Conservation (phyloP, 495 filamentous ascomycete species). For the Aspergillus avenaceus region DNA sequence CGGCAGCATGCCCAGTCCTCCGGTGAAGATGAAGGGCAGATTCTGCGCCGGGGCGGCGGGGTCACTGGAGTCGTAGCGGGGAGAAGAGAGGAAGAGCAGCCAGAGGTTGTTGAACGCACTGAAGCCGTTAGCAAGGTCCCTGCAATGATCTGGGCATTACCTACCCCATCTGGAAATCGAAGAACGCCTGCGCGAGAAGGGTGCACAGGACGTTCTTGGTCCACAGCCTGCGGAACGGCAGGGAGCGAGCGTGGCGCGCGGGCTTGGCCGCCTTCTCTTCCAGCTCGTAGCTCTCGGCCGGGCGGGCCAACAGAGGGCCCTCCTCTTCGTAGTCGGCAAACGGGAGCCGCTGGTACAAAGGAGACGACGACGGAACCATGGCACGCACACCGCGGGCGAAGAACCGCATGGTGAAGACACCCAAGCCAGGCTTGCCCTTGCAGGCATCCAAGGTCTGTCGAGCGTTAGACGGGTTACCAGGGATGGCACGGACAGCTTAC, state of each 20-base stretch:
- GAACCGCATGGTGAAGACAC: slow-evolving; percentile 28
- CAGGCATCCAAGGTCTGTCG: slow-evolving; percentile 35
- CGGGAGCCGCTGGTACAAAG: slow-evolving; percentile 31
- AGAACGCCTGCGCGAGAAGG: slow-evolving; percentile 61
- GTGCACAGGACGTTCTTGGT: slow-evolving; percentile 72
- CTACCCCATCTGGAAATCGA: slow-evolving; percentile 67
- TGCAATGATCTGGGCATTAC: no score
- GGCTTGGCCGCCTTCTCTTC: slow-evolving; percentile 35
- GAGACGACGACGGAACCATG: slow-evolving; percentile 31
- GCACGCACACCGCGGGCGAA: slow-evolving; percentile 24
- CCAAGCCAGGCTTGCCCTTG: slow-evolving; percentile 42
- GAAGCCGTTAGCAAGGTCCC: background rate
- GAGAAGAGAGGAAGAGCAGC: slow-evolving; percentile 80
- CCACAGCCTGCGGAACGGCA: slow-evolving; percentile 74
- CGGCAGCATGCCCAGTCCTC: slow-evolving; percentile 73
- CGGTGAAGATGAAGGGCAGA: slow-evolving; percentile 71
- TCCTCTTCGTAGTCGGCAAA: slow-evolving; percentile 38
- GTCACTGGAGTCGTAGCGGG: slow-evolving; percentile 56
- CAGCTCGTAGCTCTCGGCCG: slow-evolving; percentile 36
- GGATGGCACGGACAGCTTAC: slow-evolving; percentile 26
- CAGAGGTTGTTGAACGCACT: slow-evolving; percentile 79
- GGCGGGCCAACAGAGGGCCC: slow-evolving; percentile 26
- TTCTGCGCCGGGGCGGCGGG: slow-evolving; percentile 36
- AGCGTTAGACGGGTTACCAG: background rate
- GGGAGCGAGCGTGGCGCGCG: slow-evolving; percentile 23